Percentiles rank a stretch among this genome's conserved stretches.
Conservation (phyloP, 768 basidiomycete species). For the Terana coerulea region DNA sequence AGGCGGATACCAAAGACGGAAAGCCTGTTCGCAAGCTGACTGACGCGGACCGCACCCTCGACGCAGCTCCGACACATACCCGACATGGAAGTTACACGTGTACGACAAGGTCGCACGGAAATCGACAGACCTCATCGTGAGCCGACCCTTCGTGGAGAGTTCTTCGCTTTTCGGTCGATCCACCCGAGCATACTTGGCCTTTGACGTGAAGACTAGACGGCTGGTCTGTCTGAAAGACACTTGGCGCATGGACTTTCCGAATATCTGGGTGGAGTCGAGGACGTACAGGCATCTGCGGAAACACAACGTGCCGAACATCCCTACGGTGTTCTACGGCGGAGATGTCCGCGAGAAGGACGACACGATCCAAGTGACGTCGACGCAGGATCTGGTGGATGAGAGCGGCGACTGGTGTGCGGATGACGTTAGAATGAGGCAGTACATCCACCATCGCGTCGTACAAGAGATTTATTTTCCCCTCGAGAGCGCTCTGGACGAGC, state of each 20-base stretch:
- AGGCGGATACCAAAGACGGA: not conserved
- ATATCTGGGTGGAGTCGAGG: not conserved
- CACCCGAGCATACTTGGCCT: slow-evolving; percentile 6
- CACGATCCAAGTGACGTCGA: not conserved
- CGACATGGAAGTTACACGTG: not conserved
- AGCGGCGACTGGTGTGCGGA: not conserved
- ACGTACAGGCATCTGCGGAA: not conserved
- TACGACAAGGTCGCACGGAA: not conserved
- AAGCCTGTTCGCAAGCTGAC: not conserved
- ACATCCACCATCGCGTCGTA: slow-evolving; percentile 7
- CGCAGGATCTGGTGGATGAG: not conserved
- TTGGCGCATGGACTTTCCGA: not conserved
- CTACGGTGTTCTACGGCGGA: not conserved
- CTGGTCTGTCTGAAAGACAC: slow-evolving; percentile 2
- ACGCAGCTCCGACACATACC: not conserved
- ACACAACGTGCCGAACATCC: not conserved
- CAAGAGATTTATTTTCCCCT: slow-evolving; percentile 2
- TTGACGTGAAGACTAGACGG: not conserved
- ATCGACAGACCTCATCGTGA: not conserved
- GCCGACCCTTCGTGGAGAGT: not conserved
- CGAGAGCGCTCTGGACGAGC: not conserved
- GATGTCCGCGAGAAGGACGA: slow-evolving; percentile 1
- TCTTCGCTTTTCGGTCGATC: not conserved
- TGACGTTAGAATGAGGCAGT: not conserved
- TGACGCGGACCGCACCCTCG: not conserved